Percentiles rank a stretch among this genome's conserved stretches.
phyloP scores from a whole-genome alignment of 192 early-diverging fungal species.

The Endogone sp. region DNA sequence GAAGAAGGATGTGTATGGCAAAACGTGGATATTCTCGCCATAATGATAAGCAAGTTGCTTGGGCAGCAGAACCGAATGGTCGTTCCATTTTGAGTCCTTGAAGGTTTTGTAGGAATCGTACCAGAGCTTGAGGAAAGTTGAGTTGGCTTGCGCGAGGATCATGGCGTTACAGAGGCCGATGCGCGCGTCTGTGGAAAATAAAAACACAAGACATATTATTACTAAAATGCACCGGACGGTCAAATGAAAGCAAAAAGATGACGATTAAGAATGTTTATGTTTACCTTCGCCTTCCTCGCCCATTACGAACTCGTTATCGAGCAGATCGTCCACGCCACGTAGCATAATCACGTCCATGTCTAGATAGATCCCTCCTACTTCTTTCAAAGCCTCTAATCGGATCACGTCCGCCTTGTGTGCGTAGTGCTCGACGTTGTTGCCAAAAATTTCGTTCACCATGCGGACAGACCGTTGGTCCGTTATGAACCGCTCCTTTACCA shows the following conservation, averaged over 20 bases:
- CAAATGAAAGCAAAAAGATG: no score
- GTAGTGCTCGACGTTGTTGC: background rate
- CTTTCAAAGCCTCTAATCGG: background rate
- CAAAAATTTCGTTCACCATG: background rate
- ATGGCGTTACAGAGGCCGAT: background rate
- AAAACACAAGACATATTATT: no score
- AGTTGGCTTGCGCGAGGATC: background rate
- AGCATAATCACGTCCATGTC: constrained; percentile 1
- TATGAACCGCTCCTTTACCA: background rate
- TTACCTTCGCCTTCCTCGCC: constrained; percentile 4
- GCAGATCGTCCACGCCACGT: background rate
- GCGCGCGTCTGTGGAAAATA: background rate
- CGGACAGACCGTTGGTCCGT: background rate
- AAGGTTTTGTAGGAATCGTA: background rate
- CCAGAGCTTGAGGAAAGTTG: background rate
- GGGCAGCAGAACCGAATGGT: background rate
- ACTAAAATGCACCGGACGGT: no score
- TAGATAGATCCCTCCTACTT: constrained; percentile 2
- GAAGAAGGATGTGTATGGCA: constrained; percentile 1
- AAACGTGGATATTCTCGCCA: background rate
- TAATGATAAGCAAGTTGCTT: background rate
- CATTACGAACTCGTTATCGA: background rate
- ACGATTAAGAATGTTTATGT: no score
- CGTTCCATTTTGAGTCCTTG: background rate
- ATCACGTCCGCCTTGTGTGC: background rate